These are phyloP conservation scores for Micromonas pusilla DNA, from an alignment of 139 green algal species.

Conservation along the genomic window DNA sequence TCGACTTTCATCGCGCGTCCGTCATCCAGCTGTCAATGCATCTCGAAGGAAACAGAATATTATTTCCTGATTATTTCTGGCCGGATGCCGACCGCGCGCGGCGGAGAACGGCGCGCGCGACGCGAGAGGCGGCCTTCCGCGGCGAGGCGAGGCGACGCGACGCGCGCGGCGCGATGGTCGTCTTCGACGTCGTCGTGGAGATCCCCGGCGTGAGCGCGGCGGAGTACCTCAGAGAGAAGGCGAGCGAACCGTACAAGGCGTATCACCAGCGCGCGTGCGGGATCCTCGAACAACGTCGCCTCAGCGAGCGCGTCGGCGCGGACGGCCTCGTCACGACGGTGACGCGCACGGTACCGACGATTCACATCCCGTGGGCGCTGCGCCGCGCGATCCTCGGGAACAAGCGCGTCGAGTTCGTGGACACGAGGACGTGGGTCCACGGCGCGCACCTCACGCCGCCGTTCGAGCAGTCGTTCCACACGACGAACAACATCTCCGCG, in stretches of 20 bases:
- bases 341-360: background rate
- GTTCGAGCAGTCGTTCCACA: conserved; percentile 6
- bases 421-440: background rate
- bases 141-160: too few species aligned
- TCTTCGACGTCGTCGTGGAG: background rate
- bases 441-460: background rate
- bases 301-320: background rate
- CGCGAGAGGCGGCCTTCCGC: background rate
- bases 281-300: background rate
- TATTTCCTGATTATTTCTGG: too few species aligned
- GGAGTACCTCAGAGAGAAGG: background rate
- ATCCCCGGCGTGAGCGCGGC: background rate
- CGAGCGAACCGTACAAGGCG: background rate
- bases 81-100: background rate
- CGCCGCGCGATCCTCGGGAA: background rate
- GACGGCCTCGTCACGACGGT: background rate
- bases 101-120: background rate
- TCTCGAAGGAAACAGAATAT: too few species aligned
- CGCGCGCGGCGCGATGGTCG: background rate
- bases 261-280: too few species aligned
- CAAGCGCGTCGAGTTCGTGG: background rate
- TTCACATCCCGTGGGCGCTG: background rate
- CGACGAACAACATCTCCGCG: background rate
- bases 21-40: too few species aligned
- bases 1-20: too few species aligned